phyloP scores from a whole-genome alignment of 2,329 filamentous ascomycete species.

The Ophiocordyceps polyrhachis-furcata region DNA sequence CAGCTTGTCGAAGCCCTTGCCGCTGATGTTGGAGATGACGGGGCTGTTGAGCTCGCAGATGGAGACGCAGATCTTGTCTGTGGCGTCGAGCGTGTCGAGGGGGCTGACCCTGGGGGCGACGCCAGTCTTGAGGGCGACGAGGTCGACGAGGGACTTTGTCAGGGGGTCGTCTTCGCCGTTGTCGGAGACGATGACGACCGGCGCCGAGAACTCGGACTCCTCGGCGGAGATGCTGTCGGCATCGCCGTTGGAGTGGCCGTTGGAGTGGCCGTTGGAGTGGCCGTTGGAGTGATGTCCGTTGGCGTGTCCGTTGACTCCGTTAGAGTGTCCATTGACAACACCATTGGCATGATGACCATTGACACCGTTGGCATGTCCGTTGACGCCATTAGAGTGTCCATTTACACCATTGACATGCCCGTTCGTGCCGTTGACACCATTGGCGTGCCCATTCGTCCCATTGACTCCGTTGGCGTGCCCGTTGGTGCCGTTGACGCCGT shows the following conservation, averaged over 20 bases:
- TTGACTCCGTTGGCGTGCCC: background rate
- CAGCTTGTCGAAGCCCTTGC: conserved; percentile 17
- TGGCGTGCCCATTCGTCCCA: background rate
- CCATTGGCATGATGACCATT: conserved; percentile 1
- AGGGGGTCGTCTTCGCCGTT: conserved; percentile 5
- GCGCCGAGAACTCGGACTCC: conserved; percentile 2
- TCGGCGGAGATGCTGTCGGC: background rate
- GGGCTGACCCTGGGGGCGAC: conserved; percentile 5
- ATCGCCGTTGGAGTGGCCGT: conserved; percentile 1
- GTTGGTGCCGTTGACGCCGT: background rate
- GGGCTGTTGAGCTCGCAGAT: conserved; percentile 25
- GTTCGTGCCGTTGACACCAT: conserved; percentile 1
- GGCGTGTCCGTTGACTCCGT: background rate
- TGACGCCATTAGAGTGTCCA: no score
- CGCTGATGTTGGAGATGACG: conserved; percentile 20
- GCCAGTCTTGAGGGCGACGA: conserved; percentile 8
- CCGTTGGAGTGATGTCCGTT: background rate
- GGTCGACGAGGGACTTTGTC: conserved; percentile 5
- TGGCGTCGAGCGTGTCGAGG: conserved; percentile 4
- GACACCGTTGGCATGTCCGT: background rate
- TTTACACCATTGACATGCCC: background rate
- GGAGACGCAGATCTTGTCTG: conserved; percentile 16
- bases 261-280: background rate
- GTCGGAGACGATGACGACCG: conserved; percentile 10
- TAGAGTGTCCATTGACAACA: background rate